Percentiles rank a stretch among this genome's conserved stretches.
Evolutionary conservation across 345 rosid genomes (phyloP).

Genomic region (Pugionium cornutum): DNA sequence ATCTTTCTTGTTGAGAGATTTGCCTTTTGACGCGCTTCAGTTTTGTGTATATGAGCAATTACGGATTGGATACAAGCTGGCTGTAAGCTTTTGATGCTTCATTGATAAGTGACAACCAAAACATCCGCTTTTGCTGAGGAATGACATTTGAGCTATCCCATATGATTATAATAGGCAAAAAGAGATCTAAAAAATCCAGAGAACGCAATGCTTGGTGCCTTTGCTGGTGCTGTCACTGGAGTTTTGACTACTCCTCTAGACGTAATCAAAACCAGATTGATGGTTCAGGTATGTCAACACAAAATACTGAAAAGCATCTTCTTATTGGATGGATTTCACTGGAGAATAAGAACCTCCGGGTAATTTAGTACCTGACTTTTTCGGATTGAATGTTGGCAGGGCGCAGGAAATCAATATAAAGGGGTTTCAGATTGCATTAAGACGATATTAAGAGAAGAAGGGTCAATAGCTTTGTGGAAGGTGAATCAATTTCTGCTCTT

Average conservation of each 20-base stretch:
- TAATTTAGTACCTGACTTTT: constrained; percentile 1
- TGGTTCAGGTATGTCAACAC: constrained; percentile 68
- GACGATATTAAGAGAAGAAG: constrained; percentile 69
- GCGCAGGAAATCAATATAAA: constrained; percentile 62
- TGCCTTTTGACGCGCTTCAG: constrained; percentile 93
- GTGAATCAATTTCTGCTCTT: constrained; percentile 37
- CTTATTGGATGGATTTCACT: constrained; percentile 5
- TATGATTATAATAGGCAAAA: constrained; percentile 53
- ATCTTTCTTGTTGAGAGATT: constrained; percentile 80
- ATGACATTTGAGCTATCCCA: constrained; percentile 15
- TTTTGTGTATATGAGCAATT: constrained; percentile 94
- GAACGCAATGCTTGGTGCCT: constrained; percentile 82
- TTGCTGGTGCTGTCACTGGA: constrained; percentile 83
- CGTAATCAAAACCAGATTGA: constrained; percentile 73
- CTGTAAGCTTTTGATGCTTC: constrained; percentile 49
- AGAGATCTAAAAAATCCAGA: constrained; percentile 83
- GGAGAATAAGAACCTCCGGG: no score
- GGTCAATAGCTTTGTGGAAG: constrained; percentile 67
- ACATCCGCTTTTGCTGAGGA: neutral
- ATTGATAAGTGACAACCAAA: neutral
- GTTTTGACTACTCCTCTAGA: constrained; percentile 75
- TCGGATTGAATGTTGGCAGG: constrained; percentile 40
- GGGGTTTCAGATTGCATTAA: constrained; percentile 65
- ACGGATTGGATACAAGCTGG: constrained; percentile 74
- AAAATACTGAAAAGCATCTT: constrained; percentile 5